A percentile compares a stretch with the other conserved stretches of the same genome.
Conservation (phyloP, 2,329 filamentous ascomycete genomes). For the Ceratocystis albifundus region DNA sequence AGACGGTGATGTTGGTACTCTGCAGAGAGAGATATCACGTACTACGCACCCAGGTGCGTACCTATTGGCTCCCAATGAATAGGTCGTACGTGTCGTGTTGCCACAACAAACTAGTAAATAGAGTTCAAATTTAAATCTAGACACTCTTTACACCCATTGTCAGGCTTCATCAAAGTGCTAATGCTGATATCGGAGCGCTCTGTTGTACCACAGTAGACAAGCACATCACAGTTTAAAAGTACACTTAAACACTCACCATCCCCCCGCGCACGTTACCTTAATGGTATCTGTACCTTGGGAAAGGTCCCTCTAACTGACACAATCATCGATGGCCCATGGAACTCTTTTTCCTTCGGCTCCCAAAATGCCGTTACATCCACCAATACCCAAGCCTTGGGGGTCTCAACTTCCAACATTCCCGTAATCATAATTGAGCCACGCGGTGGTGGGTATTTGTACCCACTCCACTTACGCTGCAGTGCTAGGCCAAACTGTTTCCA, state of each 20-base stretch:
- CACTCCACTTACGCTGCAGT: conserved; percentile 31
- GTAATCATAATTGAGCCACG: conserved; percentile 37
- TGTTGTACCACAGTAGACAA: not conserved
- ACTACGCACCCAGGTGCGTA: no score
- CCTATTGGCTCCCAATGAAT: no score
- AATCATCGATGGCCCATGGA: conserved; percentile 25
- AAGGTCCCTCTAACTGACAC: conserved; percentile 22
- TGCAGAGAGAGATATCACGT: no score
- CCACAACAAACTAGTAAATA: no score
- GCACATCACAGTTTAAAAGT: not conserved
- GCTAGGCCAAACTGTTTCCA: conserved; percentile 23
- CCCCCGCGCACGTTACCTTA: not conserved
- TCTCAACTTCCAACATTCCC: conserved; percentile 38
- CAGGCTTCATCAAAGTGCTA: no score
- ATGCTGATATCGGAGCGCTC: no score
- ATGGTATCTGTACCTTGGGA: conserved; percentile 24
- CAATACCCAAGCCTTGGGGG: conserved; percentile 32
- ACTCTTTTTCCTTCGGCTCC: conserved; percentile 38
- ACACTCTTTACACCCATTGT: no score
- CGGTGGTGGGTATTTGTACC: conserved; percentile 32
- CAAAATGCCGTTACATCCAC: conserved; percentile 40
- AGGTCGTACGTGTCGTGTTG: no score
- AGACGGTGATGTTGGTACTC: no score
- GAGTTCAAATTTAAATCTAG: no score
- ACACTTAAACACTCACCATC: not conserved